phyloP scores from a whole-genome alignment of 768 basidiomycete species.

The Pleurotus salmoneostramineus region DNA sequence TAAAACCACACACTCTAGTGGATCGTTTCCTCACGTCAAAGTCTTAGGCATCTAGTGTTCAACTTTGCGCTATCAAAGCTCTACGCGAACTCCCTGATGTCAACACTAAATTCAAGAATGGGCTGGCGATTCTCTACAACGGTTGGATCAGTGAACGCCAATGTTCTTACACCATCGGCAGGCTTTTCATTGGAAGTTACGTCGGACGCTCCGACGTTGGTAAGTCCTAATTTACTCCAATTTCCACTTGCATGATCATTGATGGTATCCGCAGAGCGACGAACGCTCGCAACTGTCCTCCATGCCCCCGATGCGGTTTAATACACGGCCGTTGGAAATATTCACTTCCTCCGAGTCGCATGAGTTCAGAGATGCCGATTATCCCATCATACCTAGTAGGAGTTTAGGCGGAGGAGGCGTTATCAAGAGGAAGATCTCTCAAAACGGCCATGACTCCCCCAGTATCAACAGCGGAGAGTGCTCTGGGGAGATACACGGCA shows the following conservation, averaged over 20 bases:
- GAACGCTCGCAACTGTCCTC: not conserved
- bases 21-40: not conserved
- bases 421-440: not conserved
- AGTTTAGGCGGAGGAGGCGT: not conserved
- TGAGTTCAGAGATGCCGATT: not conserved
- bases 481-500: too few relatives aligned
- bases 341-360: not conserved
- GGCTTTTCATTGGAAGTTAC: not conserved
- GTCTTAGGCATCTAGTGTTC: conserved; percentile 30
- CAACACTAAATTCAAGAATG: conserved; percentile 28
- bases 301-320: not conserved
- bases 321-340: not conserved
- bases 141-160: not conserved
- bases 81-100: conserved; percentile 35
- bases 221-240: not conserved
- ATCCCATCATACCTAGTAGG: not conserved
- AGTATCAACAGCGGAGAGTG: not conserved
- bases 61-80: conserved; percentile 36
- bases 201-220: not conserved
- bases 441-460: not conserved
- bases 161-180: not conserved
- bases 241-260: not conserved
- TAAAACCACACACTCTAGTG: not conserved
- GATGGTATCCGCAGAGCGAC: not conserved
- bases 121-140: conserved; percentile 21